Percentiles rank a stretch among this genome's conserved stretches.
phyloP scores from a whole-genome alignment of 225 moss, liverwort and hornwort species.

The Pseudoscleropodium purum region DNA sequence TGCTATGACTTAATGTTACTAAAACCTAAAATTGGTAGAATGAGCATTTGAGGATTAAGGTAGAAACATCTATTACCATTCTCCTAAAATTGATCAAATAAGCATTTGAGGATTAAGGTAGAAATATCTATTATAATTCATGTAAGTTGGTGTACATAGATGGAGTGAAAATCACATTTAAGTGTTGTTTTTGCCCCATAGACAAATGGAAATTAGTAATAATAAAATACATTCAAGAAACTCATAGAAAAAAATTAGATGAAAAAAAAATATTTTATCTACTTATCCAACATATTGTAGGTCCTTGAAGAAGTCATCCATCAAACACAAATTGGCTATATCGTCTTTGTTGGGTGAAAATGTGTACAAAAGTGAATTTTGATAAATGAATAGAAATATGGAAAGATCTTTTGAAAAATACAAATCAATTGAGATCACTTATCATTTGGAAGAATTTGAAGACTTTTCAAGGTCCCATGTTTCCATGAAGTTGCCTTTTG shows the following conservation, averaged over 20 bases:
- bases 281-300: fast-evolving
- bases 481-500: no score
- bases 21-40: neutral
- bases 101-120: neutral
- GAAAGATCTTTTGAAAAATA: no score
- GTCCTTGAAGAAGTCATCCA: neutral
- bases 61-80: no score
- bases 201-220: neutral
- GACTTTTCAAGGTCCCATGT: fast-evolving
- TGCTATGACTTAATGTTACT: neutral
- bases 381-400: neutral
- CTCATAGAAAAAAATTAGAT: fast-evolving
- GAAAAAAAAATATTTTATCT: neutral
- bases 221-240: neutral
- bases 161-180: neutral
- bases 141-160: neutral
- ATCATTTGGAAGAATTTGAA: neutral
- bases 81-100: no score
- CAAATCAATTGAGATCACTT: neutral
- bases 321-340: fast-evolving
- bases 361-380: neutral
- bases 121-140: neutral
- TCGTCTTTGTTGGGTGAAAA: neutral
- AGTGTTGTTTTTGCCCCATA: fast-evolving
- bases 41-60: neutral